Percentiles rank a stretch among this genome's conserved stretches.
phyloP scores from a whole-genome alignment of 257 asterid genomes.

The Solanum ossicruentum region DNA sequence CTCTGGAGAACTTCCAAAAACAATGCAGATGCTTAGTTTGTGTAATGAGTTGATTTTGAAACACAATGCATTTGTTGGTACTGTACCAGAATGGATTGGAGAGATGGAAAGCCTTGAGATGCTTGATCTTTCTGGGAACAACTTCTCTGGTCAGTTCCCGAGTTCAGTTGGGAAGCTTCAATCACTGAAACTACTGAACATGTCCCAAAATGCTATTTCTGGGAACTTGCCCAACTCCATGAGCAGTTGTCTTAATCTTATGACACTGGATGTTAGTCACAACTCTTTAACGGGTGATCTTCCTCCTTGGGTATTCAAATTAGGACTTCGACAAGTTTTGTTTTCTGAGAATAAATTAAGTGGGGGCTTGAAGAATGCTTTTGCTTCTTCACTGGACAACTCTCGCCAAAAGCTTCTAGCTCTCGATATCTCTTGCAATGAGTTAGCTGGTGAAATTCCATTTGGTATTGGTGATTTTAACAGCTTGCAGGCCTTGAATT shows the following conservation, averaged over 20 bases:
- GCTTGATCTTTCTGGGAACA: conserved; percentile 61
- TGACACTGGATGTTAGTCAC: conserved; percentile 46
- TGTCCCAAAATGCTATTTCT: conserved; percentile 41
- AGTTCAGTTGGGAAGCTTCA: conserved; percentile 47
- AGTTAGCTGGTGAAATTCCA: conserved; percentile 50
- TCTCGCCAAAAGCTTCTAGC: conserved; percentile 41
- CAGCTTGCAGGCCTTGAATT: conserved; percentile 38
- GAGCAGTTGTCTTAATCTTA: conserved; percentile 36
- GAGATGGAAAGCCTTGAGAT: conserved; percentile 55
- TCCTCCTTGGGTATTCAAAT: conserved; percentile 53
- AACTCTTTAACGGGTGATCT: conserved; percentile 47
- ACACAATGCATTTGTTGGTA: conserved; percentile 37
- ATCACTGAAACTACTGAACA: conserved; percentile 44
- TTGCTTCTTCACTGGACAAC: conserved; percentile 33
- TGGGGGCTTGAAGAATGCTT: conserved; percentile 37
- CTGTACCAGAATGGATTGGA: conserved; percentile 68
- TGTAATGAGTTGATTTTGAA: conserved; percentile 36
- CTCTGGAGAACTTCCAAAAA: conserved; percentile 52
- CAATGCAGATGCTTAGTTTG: conserved; percentile 59
- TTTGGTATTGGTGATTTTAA: conserved; percentile 34
- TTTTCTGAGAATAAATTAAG: conserved; percentile 42
- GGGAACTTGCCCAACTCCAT: conserved; percentile 59
- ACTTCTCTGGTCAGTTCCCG: conserved; percentile 49
- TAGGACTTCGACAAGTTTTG: conserved; percentile 46
- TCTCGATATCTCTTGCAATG: conserved; percentile 55